Base-by-base conservation (phyloP, 108 stramenopile species). In the Seminavis robusta region DNA sequence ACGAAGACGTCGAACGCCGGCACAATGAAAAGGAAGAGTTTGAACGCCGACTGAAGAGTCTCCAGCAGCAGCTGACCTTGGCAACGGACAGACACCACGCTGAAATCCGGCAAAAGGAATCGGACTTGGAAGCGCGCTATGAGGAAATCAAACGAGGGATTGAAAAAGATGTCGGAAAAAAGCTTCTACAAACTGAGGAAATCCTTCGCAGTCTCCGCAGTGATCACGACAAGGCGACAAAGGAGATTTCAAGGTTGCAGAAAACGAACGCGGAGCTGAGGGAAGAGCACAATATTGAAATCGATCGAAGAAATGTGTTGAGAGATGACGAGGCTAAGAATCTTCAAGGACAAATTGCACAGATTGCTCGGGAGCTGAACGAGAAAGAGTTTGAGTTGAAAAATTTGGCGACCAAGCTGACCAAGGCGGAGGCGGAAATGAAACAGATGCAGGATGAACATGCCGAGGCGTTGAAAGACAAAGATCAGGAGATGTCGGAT, bases 11-110 rank as follows among this genome's bases (percentile, higher is more conserved):
- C 1, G 65, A 52, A 10, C 43, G 36, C 11, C 68, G 63, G n/a
- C 61, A 59, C 30, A 61, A 67, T n/a, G 25, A 69, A 52, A 47
- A 48, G 10, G 27, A 61, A 43, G 73, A 80, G 32, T 74, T 63
- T 39, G 69, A 74, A 51, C 52, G 52, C 15, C 53, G 73, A 15
- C 26, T 80, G 26, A 59, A 63, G 45, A 48, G 55, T 27, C 55
- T 75, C 63, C 73, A 71, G 52, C 63, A 80, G 34, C 79, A 80
- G 33, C 54, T 80, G 5, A 54, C 45, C 13, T 59, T 74, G 23
- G 62, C 63, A 21, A 55, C 72, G 13, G 78, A 79, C 56, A 72
- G 73, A 17, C 78, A 79, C 25, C 60, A 69, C 26, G 50, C 54
- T 10, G 73, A 74, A 46, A 52, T 80, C 33, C 25, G 39, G 15